Conservation (phyloP, 2,329 filamentous ascomycete species). For the Cadophora malorum region DNA sequence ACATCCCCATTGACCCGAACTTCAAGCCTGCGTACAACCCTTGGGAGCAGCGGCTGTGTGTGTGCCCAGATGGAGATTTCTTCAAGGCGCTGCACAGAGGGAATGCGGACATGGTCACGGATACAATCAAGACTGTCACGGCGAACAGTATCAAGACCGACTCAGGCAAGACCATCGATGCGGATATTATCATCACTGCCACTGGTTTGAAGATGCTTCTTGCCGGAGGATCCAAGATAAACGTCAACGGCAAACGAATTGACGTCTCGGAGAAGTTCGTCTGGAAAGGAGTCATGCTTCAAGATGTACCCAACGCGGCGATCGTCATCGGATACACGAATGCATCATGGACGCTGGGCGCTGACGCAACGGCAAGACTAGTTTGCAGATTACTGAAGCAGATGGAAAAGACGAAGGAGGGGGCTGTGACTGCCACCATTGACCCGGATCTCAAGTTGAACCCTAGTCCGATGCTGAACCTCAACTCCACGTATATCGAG, state of each 20-base stretch:
- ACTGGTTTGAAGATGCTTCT: constrained; percentile 69
- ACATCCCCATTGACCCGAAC: constrained; percentile 62
- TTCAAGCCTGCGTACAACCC: constrained; percentile 70
- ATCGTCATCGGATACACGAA: constrained; percentile 70
- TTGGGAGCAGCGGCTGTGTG: constrained; percentile 78
- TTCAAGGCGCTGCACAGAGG: constrained; percentile 55
- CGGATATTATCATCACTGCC: constrained; percentile 73
- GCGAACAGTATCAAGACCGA: constrained; percentile 51
- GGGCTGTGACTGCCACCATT: constrained; percentile 34
- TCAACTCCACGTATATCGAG: constrained; percentile 41
- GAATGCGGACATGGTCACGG: constrained; percentile 58
- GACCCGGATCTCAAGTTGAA: constrained; percentile 26
- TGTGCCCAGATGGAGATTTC: constrained; percentile 65
- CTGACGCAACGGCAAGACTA: constrained; percentile 50
- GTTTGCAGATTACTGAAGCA: constrained; percentile 43
- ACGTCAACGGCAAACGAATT: constrained; percentile 60
- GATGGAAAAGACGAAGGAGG: constrained; percentile 35
- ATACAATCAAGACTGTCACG: constrained; percentile 58
- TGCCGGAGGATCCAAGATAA: constrained; percentile 58
- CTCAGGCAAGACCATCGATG: constrained; percentile 50
- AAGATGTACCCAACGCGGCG: constrained; percentile 68
- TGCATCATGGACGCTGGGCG: constrained; percentile 71
- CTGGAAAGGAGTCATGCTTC: constrained; percentile 71
- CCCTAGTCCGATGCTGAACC: constrained; percentile 31
- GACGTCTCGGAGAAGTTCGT: constrained; percentile 57